These are phyloP conservation scores for Limnanthes douglasii DNA, from an alignment of 345 rosid species.

Conservation along the genomic window DNA sequence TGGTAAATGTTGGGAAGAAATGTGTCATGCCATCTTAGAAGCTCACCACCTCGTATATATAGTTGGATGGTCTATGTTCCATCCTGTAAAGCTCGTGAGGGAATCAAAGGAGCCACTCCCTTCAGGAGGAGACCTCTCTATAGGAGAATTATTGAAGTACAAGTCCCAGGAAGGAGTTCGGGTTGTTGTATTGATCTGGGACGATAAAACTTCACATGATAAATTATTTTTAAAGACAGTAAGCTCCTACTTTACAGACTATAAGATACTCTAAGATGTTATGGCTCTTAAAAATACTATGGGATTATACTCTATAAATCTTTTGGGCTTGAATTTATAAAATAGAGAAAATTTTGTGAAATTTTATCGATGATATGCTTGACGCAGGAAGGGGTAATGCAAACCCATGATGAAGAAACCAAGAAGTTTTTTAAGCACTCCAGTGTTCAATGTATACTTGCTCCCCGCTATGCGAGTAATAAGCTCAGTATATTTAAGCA, in stretches of 20 bases:
- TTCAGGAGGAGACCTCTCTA: constrained; percentile 31
- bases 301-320: no score
- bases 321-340: no score
- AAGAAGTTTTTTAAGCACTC: constrained; percentile 43
- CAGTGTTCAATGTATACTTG: constrained; percentile 42
- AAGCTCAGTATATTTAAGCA: constrained; percentile 64
- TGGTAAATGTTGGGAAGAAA: constrained; percentile 56
- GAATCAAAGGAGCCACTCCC: constrained; percentile 48
- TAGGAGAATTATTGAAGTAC: constrained; percentile 49
- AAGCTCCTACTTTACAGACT: no score
- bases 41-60: constrained; percentile 50
- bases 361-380: constrained; percentile 4
- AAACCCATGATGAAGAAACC: constrained; percentile 71
- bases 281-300: no score
- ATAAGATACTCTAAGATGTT: no score
- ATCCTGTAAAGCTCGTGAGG: constrained; percentile 41
- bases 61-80: constrained; percentile 54
- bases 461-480: constrained; percentile 61
- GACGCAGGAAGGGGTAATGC: constrained; percentile 60
- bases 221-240: constrained; percentile 43
- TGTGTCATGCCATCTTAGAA: constrained; percentile 53
- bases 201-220: constrained; percentile 67
- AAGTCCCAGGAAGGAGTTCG: constrained; percentile 71
- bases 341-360: no score
- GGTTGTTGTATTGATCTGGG: constrained; percentile 49